Evolutionary conservation across 352 stramenopile genomes (phyloP).

Genomic region (Phytophthora ramorum): DNA sequence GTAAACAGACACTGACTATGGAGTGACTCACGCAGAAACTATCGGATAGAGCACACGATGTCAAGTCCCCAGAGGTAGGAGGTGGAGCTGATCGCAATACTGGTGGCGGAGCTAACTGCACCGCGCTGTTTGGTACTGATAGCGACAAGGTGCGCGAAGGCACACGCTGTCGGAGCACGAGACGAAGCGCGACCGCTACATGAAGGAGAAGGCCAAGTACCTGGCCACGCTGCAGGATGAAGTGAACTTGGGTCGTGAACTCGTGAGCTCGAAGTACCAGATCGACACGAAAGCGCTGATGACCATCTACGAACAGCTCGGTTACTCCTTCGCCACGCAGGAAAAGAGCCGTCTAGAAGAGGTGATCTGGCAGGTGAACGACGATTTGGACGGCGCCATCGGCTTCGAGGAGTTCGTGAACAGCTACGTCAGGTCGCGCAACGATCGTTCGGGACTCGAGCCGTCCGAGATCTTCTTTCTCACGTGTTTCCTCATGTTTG

Average conservation of each 20-base stretch:
- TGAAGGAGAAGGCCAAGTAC: constrained; percentile 54
- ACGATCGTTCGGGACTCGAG: constrained; percentile 71
- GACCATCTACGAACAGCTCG: constrained; percentile 68
- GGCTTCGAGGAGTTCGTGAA: constrained; percentile 81
- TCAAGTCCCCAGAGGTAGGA: constrained; percentile 28
- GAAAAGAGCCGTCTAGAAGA: constrained; percentile 64
- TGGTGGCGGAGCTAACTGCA: not conserved
- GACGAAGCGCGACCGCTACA: constrained; percentile 46
- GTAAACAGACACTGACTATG: not conserved
- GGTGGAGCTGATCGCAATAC: not conserved
- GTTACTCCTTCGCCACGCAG: constrained; percentile 38
- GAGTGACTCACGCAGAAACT: constrained; percentile 40
- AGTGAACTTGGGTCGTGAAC: constrained; percentile 57
- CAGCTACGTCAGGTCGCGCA: constrained; percentile 71
- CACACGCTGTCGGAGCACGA: constrained; percentile 44
- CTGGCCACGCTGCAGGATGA: constrained; percentile 63
- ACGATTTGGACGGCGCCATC: constrained; percentile 74
- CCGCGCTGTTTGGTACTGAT: constrained; percentile 2
- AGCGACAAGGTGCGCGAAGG: constrained; percentile 17
- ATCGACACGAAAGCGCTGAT: constrained; percentile 58
- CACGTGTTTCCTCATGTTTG: constrained; percentile 88
- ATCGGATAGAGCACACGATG: constrained; percentile 42
- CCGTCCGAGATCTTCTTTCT: constrained; percentile 82
- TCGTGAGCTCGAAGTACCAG: constrained; percentile 57
- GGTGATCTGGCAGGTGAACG: constrained; percentile 84